Evolutionary conservation across 371 early-diverging fungal species (phyloP).

Genomic region (Syncephalastrum monosporum): DNA sequence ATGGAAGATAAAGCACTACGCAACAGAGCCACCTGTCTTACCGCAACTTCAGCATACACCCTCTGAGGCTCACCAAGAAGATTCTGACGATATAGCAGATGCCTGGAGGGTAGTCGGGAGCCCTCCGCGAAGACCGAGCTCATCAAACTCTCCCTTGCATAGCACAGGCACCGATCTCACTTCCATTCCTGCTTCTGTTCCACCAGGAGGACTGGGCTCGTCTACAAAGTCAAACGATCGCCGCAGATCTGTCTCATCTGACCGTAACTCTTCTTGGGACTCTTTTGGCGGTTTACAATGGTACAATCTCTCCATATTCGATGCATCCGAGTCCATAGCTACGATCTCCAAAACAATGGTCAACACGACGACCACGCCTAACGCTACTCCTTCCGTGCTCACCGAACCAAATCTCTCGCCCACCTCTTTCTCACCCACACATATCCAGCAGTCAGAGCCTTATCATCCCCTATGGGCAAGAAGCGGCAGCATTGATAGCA

Average conservation of each 20-base stretch:
- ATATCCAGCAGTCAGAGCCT: too few species aligned
- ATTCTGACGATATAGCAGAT: constrained; percentile 2
- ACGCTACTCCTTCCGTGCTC: too few species aligned
- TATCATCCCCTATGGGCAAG: background rate
- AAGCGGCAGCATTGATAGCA: too few species aligned
- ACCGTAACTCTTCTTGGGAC: constrained; percentile 24
- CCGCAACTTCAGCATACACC: too few species aligned
- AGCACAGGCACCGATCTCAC: background rate
- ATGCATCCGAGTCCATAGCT: constrained; percentile 21
- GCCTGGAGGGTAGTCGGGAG: constrained; percentile 22
- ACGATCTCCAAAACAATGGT: constrained; percentile 7
- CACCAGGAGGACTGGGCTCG: too few species aligned
- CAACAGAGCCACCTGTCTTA: too few species aligned
- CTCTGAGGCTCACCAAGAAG: background rate
- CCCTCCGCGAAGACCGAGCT: constrained; percentile 14
- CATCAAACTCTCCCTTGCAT: background rate
- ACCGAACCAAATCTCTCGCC: too few species aligned
- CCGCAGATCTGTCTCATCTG: constrained; percentile 1
- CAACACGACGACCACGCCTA: background rate
- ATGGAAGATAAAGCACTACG: too few species aligned
- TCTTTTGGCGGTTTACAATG: constrained; percentile 48
- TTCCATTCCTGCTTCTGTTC: too few species aligned
- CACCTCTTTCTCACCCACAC: too few species aligned
- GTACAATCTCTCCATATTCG: constrained; percentile 42
- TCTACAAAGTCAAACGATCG: too few species aligned